Evolutionary conservation across 2,329 filamentous ascomycete species (phyloP).

Genomic region (Pseudogymnoascus sp.): DNA sequence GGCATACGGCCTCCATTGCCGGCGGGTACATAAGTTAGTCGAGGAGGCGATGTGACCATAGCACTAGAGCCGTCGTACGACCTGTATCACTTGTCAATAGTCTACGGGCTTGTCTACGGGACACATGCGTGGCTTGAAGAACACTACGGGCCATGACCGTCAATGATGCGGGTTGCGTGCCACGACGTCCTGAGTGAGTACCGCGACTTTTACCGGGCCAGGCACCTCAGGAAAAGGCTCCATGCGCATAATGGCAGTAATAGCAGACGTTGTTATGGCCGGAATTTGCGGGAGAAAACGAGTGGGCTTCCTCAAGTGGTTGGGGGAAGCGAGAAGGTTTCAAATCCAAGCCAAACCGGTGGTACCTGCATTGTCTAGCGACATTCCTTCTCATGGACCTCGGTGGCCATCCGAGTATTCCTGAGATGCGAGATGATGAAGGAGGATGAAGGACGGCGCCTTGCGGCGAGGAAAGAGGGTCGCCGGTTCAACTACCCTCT

Average conservation of each 20-base stretch:
- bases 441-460: not conserved
- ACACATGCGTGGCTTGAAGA: not conserved
- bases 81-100: not conserved
- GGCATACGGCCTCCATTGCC: not conserved
- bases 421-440: not conserved
- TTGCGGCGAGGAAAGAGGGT: not conserved
- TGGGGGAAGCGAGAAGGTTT: not conserved
- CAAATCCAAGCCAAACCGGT: not conserved
- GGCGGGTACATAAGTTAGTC: not conserved
- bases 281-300: not conserved
- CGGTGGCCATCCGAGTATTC: not conserved
- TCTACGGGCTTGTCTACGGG: not conserved
- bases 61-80: not conserved
- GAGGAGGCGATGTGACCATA: not conserved
- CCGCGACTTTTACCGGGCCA: not conserved
- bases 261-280: not conserved
- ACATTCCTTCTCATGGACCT: not conserved
- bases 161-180: not conserved
- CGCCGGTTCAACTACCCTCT: not conserved
- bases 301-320: not conserved
- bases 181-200: not conserved
- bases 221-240: not conserved
- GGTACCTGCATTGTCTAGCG: conserved; percentile 2
- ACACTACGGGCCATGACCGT: not conserved
- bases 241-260: not conserved